Percentiles rank a stretch among this genome's conserved stretches.
Evolutionary conservation across 495 filamentous ascomycete species (phyloP).

Genomic region (Haplographium delicatum): DNA sequence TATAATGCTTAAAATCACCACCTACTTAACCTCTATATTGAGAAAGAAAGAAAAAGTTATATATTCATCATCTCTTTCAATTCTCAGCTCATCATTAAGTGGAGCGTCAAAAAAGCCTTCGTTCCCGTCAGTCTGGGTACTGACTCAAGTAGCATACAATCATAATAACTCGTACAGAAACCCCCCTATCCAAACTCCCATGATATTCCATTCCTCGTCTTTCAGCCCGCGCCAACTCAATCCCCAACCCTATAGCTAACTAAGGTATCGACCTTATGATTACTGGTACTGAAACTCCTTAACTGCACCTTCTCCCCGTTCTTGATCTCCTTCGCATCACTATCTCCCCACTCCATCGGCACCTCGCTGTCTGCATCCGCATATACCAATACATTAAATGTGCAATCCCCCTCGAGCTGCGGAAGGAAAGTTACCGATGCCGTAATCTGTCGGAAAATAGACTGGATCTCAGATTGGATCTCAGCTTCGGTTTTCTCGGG

Average conservation of each 20-base stretch:
- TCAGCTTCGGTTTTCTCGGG: slow-evolving; percentile 83
- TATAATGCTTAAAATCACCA: no score
- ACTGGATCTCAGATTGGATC: slow-evolving; percentile 91
- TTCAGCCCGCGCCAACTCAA: no score
- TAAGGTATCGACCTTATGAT: slow-evolving; percentile 86
- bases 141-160: not conserved
- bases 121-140: not conserved
- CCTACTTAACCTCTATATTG: no score
- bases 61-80: no score
- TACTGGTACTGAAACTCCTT: slow-evolving; percentile 91
- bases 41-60: no score
- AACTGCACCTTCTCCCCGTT: slow-evolving; percentile 94
- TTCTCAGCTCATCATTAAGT: no score
- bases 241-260: slow-evolving; percentile 77
- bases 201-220: slow-evolving; percentile 1
- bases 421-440: slow-evolving; percentile 96
- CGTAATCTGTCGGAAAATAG: slow-evolving; percentile 95
- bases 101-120: not conserved
- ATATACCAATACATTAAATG: slow-evolving; percentile 97
- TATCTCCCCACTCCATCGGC: slow-evolving; percentile 97
- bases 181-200: not conserved
- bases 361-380: slow-evolving; percentile 96
- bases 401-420: slow-evolving; percentile 87
- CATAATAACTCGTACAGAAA: not conserved
- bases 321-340: slow-evolving; percentile 95